Percentiles rank a stretch among this genome's conserved stretches.
Evolutionary conservation across 192 early-diverging fungal genomes (phyloP).

Genomic region (Piromyces sp.): DNA sequence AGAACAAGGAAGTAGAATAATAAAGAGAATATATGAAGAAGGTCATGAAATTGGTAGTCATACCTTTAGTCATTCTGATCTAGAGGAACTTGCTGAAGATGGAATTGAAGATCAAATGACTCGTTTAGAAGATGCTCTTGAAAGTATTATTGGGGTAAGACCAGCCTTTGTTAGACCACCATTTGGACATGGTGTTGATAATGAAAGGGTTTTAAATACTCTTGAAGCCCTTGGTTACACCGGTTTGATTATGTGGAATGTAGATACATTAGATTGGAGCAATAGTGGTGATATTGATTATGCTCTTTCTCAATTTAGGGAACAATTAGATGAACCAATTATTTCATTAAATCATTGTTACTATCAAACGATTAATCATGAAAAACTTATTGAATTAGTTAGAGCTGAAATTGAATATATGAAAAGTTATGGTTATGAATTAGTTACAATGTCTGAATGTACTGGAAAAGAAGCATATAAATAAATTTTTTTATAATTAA

Average conservation of each 20-base stretch:
- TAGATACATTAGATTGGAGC: background rate
- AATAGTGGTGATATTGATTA: background rate
- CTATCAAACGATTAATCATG: background rate
- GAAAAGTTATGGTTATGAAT: background rate
- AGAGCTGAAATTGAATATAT: background rate
- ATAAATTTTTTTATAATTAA: too few species aligned
- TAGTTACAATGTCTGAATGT: background rate
- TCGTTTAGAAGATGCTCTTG: conserved; percentile 8
- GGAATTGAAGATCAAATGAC: conserved; percentile 9
- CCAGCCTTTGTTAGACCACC: conserved; percentile 29
- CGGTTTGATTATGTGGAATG: background rate
- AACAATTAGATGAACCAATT: background rate
- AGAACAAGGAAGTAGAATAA: background rate
- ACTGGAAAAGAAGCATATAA: background rate
- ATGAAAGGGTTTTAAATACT: background rate
- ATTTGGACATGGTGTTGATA: conserved; percentile 10
- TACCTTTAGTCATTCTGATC: conserved; percentile 19
- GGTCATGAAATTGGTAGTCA: conserved; percentile 34
- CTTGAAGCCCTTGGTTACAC: background rate
- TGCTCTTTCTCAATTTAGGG: background rate
- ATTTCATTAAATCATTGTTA: background rate
- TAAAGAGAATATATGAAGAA: conserved; percentile 6
- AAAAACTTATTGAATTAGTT: background rate
- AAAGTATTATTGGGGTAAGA: conserved; percentile 21
- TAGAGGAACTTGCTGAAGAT: background rate